A percentile compares a stretch with the other conserved stretches of the same genome.
Evolutionary conservation across 2,329 filamentous ascomycete species (phyloP).

Genomic region (Massarina eburnea): DNA sequence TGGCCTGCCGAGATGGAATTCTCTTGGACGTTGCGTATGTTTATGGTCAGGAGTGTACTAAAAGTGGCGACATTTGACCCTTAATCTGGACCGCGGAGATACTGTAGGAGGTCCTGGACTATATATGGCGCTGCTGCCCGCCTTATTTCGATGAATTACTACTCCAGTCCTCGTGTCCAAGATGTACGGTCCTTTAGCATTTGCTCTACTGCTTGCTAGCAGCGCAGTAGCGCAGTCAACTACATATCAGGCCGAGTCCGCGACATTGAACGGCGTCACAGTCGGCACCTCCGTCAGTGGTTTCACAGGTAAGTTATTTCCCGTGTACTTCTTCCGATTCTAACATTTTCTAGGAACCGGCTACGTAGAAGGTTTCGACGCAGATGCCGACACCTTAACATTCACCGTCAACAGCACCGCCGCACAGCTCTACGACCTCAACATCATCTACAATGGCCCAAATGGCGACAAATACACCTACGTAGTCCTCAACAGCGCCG

Average conservation of each 20-base stretch:
- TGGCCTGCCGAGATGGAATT: background rate
- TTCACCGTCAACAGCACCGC: conserved; percentile 44
- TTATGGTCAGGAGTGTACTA: background rate
- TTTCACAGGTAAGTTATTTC: conserved; percentile 36
- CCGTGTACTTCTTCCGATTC: background rate
- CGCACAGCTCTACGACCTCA: conserved; percentile 48
- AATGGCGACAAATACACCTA: conserved; percentile 51
- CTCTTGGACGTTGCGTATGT: background rate
- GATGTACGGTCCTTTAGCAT: background rate
- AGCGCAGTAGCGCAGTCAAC: conserved; percentile 17
- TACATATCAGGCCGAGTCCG: conserved; percentile 47
- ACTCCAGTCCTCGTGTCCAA: background rate
- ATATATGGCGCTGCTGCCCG: background rate
- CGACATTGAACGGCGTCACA: conserved; percentile 44
- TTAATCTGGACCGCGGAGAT: background rate
- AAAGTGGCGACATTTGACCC: background rate
- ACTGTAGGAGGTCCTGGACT: background rate
- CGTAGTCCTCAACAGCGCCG: conserved; percentile 48
- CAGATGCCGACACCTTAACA: conserved; percentile 46
- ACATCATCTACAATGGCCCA: conserved; percentile 49
- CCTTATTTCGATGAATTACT: background rate
- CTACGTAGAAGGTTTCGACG: conserved; percentile 52
- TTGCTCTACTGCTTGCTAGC: conserved; percentile 1
- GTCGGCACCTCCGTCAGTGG: conserved; percentile 45
- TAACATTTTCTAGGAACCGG: conserved; percentile 43